Evolutionary conservation across 106 monocot species (phyloP), one percentile per base, ranked within the genome.

Genomic region (Platanthera guangdongensis): DNA sequence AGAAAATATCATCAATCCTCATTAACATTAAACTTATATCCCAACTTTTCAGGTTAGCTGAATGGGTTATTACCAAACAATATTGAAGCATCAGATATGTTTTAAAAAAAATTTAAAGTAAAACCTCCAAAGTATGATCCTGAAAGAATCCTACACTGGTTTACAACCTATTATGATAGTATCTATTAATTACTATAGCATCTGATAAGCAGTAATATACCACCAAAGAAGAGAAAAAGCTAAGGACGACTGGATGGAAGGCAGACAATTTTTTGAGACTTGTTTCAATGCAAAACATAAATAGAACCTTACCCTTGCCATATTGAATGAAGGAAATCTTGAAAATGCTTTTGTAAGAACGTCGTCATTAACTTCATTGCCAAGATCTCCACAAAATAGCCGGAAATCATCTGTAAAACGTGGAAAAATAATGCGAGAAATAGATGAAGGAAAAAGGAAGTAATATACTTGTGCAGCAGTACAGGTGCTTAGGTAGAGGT

Each of bases 321-420:
- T 92, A 80, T 90, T 90, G 86, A 92, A 95, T 53, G 84, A 79
- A 13, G 95, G 95, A 57, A 88, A 95, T 73, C 90, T 86, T 50
- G 92, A 81, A 77, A 95, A 95, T 51, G 92, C 86, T 81, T 92
- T 95, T 48, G 95, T 82, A 76, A 95, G 95, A 70, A 95, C 88
- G 67, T 95, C 95, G 76, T 95, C 92, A 75, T 90, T 95, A 28
- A 95, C 95, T 87, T 95, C 95, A 69, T 95, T 95, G 32, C 95
- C 95, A 50, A 95, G 82, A 83, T 95, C 92, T 74, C 95, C 95
- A 85, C 95, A 92, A 74, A 96, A 96, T 46, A 96, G 54, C 8
- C 95, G 86, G 50, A 85, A 95, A 72, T 95, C 95, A 86, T 92
- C 95, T 95, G 84, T 71, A 83, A 25, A 82, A 47, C 72, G 30